A percentile compares a stretch with the other conserved stretches of the same genome.
phyloP scores from a whole-genome alignment of 805 yeast genomes.

The Wickerhamomyces sydowiorum region DNA sequence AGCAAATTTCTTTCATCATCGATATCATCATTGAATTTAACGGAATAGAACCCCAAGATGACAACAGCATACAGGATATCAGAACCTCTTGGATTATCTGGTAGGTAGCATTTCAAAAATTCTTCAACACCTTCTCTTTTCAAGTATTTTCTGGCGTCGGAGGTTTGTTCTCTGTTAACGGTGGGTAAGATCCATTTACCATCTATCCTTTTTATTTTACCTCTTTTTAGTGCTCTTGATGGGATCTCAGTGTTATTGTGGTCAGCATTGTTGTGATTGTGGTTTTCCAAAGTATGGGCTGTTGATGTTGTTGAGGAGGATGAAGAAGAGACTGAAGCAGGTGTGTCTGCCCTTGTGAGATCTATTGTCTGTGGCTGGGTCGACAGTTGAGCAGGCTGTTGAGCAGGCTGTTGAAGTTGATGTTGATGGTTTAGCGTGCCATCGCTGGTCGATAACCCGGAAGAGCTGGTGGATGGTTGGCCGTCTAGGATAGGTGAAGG shows the following conservation, averaged over 20 bases:
- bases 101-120: conserved; percentile 58
- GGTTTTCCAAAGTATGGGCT: neutral
- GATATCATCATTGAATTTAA: conserved; percentile 25
- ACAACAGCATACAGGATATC: conserved; percentile 53
- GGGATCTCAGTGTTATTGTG: neutral
- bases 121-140: conserved; percentile 52
- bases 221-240: neutral
- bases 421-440: conserved; percentile 27
- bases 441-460: neutral
- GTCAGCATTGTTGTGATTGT: neutral
- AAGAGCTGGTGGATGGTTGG: neutral
- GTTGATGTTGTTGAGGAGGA: too few species aligned
- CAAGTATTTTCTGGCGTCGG: conserved; percentile 45
- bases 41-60: conserved; percentile 52
- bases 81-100: conserved; percentile 51
- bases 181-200: conserved; percentile 30
- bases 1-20: conserved; percentile 40
- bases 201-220: conserved; percentile 16
- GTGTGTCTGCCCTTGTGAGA: neutral
- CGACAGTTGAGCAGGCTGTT: neutral
- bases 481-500: neutral
- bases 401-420: neutral
- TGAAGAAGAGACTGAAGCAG: neutral
- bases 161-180: conserved; percentile 37
- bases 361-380: neutral